Base-by-base conservation (phyloP, 257 asterid genomes). In the Avicennia marina region DNA sequence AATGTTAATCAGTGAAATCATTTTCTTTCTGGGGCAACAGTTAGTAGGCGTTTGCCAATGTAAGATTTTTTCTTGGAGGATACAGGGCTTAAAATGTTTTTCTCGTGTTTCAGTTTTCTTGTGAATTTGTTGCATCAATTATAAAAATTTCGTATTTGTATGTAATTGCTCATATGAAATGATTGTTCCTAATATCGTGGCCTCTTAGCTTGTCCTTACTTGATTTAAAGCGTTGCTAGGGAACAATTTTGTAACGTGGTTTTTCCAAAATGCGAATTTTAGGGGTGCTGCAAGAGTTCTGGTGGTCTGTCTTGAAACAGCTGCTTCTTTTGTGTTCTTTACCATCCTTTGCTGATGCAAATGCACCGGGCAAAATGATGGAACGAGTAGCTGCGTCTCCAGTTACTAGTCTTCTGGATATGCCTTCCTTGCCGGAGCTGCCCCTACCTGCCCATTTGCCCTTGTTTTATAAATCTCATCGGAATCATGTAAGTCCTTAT, bases 241-340 rank as follows among this genome's bases (percentile, higher is more conserved):
- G 27, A 49, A 19, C 44, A 26, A 27, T 20, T 44, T 51, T 27
- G 49, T 59, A 33, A 57, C 44, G 29, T 42, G 60, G 5, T 40
- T 15, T 50, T 54, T 51, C 62, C 34, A 4, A 58, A 22, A 51
- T 70, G 61, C 72, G 63, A 65, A 39, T 59, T 75, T 81, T n/a
- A 83, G 94, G 89, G 59, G 45, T 61, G 31, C 66, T 59, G 66
- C 63, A 25, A 27, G 71, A 62, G 70, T 58, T 71, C 68, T 70
- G 43, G 13, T 73, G 86, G 85, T 56, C 65, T 38, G 47, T 67
- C 55, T 60, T 74, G 31, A 75, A 58, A 64, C 76, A 62, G 52
- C 62, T 82, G 64, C 70, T 88, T 69, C 65, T 81, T 60, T 53
- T 82, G 45, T 72, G 75, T 61, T 75, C 29, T 66, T 49, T 84